Conservation (phyloP, 1,139 yeast genomes). For the Kodamaea suecica region DNA sequence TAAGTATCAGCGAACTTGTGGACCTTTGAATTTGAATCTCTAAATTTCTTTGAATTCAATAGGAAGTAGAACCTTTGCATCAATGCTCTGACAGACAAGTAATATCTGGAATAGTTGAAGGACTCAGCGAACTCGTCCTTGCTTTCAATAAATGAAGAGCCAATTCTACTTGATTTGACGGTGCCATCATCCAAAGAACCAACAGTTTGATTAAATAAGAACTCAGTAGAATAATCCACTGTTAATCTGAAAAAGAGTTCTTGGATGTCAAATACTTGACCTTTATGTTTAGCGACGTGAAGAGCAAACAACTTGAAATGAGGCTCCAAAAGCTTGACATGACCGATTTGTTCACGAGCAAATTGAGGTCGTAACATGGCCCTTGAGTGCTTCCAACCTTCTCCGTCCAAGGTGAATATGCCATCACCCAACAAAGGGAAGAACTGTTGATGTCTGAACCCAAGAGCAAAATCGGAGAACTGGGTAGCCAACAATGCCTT, state of each 20-base stretch:
- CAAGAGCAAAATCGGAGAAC: conserved; percentile 51
- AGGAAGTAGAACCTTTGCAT: conserved; percentile 27
- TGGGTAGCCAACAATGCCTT: conserved; percentile 42
- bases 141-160: conserved; percentile 22
- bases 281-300: conserved; percentile 26
- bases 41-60: conserved; percentile 30
- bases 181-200: conserved; percentile 28
- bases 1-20: conserved; percentile 31
- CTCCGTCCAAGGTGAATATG: conserved; percentile 54
- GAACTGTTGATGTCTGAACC: conserved; percentile 43
- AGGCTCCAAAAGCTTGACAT: conserved; percentile 45
- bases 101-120: conserved; percentile 32
- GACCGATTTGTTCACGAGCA: conserved; percentile 54
- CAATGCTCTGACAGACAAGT: conserved; percentile 29
- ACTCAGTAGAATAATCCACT: conserved; percentile 43
- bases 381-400: conserved; percentile 56
- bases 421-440: conserved; percentile 53
- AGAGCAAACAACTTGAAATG: conserved; percentile 42
- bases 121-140: conserved; percentile 26
- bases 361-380: conserved; percentile 60
- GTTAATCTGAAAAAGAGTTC: conserved; percentile 39
- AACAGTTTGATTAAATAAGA: conserved; percentile 38
- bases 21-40: conserved; percentile 19
- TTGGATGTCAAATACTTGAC: conserved; percentile 32
- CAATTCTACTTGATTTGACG: conserved; percentile 22